Base-by-base conservation (phyloP, 331 rosid species). In the Acacia pycnantha region DNA sequence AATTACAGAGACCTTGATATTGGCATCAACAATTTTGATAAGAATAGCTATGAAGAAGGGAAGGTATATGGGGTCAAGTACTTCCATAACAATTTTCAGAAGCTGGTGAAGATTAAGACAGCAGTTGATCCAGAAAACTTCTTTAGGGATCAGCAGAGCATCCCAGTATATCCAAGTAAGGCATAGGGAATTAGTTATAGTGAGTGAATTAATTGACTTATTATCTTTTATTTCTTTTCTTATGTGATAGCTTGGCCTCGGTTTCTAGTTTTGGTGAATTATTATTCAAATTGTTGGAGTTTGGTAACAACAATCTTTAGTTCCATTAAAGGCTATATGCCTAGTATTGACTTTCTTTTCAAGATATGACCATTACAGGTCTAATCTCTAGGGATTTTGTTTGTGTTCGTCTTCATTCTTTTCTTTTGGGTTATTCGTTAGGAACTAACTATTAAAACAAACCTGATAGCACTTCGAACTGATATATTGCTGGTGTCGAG, bases 61-160 rank as follows among this genome's bases (percentile, higher is more conserved):
- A 0, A 44, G 13, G 83, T 79, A 22, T 87, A 84, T 76, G 90
- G 86, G 1, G 0, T 6, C 16, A 87, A 79, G 79, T 87, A 77
- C 70, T 87, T 87, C 44, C 31, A 77, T 73, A 8, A 13, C 33
- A 87, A 87, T 35, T 87, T 82, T 77, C 66, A 82, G 15, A 87
- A 85, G 66, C 53, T 87, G 0, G 88, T 79, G 41, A 85, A 79
- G 66, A 27, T 79, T 31, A 87, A 87, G 73, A 82, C 77, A 27
- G 83, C 31, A 0, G 83, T 85, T 44, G 90, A 87, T 76, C 88
- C 88, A 0, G 66, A 82, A 0, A 87, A 82, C 44, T 79, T 85
- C 11, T 87, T 87, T 44, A 85, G 90, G 87, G 82, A 87, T 77
- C 85, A 87, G 21, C 90, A 87, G 50, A 87, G 90, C 61, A 62